A percentile compares a stretch with the other conserved stretches of the same genome.
These are phyloP conservation scores for Ceratonia siliqua DNA, from an alignment of 306 rosid genomes.

Conservation along the genomic window DNA sequence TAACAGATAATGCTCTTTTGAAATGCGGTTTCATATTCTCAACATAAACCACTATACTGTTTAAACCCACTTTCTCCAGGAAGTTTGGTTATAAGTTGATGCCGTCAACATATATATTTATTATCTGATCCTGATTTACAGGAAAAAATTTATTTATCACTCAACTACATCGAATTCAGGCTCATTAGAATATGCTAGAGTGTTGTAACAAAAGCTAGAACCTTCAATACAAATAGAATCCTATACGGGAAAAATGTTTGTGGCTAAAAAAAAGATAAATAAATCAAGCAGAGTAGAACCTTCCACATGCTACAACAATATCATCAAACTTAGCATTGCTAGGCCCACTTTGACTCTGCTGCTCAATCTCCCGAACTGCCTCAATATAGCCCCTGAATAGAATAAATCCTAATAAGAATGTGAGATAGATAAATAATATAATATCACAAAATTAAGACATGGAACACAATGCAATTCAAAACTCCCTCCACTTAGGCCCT, in stretches of 20 bases:
- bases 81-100: slow-evolving; percentile 21
- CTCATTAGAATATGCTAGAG: slow-evolving; percentile 27
- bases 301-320: slow-evolving; percentile 94
- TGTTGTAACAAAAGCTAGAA: slow-evolving; percentile 17
- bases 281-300: slow-evolving; percentile 55
- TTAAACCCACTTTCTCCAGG: slow-evolving; percentile 15
- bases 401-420: slow-evolving; percentile 4
- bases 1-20: not conserved
- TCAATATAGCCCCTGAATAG: slow-evolving; percentile 87
- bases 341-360: slow-evolving; percentile 62
- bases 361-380: slow-evolving; percentile 80
- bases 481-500: not conserved
- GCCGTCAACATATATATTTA: not conserved
- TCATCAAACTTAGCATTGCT: slow-evolving; percentile 69
- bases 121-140: not conserved
- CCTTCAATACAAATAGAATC: slow-evolving; percentile 20
- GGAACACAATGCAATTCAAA: slow-evolving; percentile 30
- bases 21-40: not conserved
- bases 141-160: not conserved
- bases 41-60: slow-evolving; percentile 5
- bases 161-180: slow-evolving; percentile 18
- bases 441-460: slow-evolving; percentile 4
- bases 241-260: not conserved
- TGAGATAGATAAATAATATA: slow-evolving; percentile 3
- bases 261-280: slow-evolving; percentile 27